Percentiles rank a stretch among this genome's conserved stretches.
These are phyloP conservation scores for Talaromyces sp. DNA, from an alignment of 2,329 filamentous ascomycete genomes.

Conservation along the genomic window DNA sequence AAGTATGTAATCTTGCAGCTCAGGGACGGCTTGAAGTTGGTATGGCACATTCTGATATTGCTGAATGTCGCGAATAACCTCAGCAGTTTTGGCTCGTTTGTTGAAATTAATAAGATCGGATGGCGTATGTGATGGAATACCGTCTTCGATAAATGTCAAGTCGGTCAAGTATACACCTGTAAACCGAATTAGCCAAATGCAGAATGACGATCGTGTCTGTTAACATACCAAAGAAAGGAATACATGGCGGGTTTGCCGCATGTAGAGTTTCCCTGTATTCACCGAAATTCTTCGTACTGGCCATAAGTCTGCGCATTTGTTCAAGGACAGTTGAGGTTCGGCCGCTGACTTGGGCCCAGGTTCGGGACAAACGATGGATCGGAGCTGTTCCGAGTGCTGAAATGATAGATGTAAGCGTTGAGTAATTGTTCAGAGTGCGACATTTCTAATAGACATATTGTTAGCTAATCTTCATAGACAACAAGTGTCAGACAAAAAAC, in stretches of 20 bases:
- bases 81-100: slow-evolving; percentile 94
- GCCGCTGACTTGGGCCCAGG: slow-evolving; percentile 89
- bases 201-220: neutral
- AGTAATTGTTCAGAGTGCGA: slow-evolving; percentile 89
- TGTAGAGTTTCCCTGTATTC: slow-evolving; percentile 93
- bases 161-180: slow-evolving; percentile 93
- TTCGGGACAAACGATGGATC: slow-evolving; percentile 87
- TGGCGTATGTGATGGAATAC: slow-evolving; percentile 94
- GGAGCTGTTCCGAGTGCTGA: slow-evolving; percentile 91
- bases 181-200: slow-evolving; percentile 4
- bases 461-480: neutral
- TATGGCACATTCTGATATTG: slow-evolving; percentile 99
- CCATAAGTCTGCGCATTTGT: slow-evolving; percentile 90
- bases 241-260: slow-evolving; percentile 90
- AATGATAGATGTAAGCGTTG: slow-evolving; percentile 94
- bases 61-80: slow-evolving; percentile 97
- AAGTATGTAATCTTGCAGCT: slow-evolving; percentile 94
- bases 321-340: slow-evolving; percentile 77
- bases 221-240: slow-evolving; percentile 84
- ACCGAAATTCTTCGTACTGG: slow-evolving; percentile 95
- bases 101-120: slow-evolving; percentile 97
- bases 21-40: slow-evolving; percentile 78
- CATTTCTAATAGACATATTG: slow-evolving; percentile 67
- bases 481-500: slow-evolving; percentile 13
- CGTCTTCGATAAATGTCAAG: slow-evolving; percentile 96